A percentile compares a stretch with the other conserved stretches of the same genome.
Conservation (phyloP, 257 asterid genomes). For the Ballota nigra region DNA sequence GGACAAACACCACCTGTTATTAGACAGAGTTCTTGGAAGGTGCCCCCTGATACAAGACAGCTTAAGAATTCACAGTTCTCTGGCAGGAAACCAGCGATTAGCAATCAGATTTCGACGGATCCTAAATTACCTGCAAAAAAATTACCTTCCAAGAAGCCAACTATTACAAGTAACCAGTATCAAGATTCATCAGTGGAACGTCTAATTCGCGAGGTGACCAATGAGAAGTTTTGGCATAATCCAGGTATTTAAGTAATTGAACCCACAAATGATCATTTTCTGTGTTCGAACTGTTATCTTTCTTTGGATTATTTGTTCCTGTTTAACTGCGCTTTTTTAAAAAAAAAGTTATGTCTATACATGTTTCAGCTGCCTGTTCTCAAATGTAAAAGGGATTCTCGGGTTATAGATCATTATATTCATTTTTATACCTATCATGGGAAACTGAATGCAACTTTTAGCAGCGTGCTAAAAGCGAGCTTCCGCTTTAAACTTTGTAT, state of each 20-base stretch:
- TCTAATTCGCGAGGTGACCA: conserved; percentile 94
- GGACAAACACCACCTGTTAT: conserved; percentile 49
- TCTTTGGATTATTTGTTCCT: not conserved
- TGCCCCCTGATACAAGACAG: conserved; percentile 60
- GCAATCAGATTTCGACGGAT: conserved; percentile 50
- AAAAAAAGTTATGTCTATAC: not conserved
- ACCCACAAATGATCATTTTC: not conserved
- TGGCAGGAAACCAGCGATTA: conserved; percentile 56
- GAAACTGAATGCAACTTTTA: not conserved
- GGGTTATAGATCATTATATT: not conserved
- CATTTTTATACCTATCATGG: too few relatives aligned
- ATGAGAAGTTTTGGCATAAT: conserved; percentile 88
- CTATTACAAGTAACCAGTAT: conserved; percentile 44
- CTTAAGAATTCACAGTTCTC: conserved; percentile 57
- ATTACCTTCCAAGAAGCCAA: conserved; percentile 69
- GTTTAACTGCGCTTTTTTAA: not conserved
- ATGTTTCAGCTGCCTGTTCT: not conserved
- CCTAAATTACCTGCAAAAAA: conserved; percentile 60
- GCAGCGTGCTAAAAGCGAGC: not conserved
- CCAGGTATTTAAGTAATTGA: conserved; percentile 60
- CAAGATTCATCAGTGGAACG: conserved; percentile 97
- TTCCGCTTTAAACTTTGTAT: not conserved
- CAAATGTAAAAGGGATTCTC: not conserved
- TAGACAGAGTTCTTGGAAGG: conserved; percentile 78
- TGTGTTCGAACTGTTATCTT: not conserved